A percentile compares a stretch with the other conserved stretches of the same genome.
These are phyloP conservation scores for Gyromitra esculenta DNA, from an alignment of 2,329 filamentous ascomycete genomes.

Conservation along the genomic window DNA sequence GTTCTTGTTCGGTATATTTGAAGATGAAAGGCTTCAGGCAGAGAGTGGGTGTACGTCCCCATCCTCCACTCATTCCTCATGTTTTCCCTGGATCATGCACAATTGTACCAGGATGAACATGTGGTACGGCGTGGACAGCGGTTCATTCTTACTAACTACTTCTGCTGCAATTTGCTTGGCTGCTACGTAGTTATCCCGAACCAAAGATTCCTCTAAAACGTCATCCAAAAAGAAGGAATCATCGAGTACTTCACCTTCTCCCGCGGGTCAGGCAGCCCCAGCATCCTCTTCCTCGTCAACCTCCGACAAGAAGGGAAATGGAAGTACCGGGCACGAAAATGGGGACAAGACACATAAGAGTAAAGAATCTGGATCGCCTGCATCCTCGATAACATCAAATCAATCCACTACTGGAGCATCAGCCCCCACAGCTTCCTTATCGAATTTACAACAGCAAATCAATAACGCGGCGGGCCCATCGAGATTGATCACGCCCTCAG, in stretches of 20 bases:
- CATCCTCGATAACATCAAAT: slow-evolving; percentile 42
- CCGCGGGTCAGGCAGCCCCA: slow-evolving; percentile 37
- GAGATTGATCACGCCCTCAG: slow-evolving; percentile 78
- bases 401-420: slow-evolving; percentile 35
- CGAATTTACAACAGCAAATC: slow-evolving; percentile 54
- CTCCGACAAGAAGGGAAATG: slow-evolving; percentile 50
- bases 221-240: slow-evolving; percentile 52
- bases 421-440: slow-evolving; percentile 44
- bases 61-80: slow-evolving; percentile 57
- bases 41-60: slow-evolving; percentile 80
- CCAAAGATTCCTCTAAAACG: slow-evolving; percentile 52
- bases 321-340: slow-evolving; percentile 43
- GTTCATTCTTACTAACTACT: slow-evolving; percentile 47
- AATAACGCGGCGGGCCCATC: slow-evolving; percentile 55
- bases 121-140: slow-evolving; percentile 43
- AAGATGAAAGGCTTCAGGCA: slow-evolving; percentile 98
- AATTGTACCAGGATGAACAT: slow-evolving; percentile 46
- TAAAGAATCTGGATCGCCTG: slow-evolving; percentile 43
- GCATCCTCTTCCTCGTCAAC: slow-evolving; percentile 43
- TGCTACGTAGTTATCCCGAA: slow-evolving; percentile 52
- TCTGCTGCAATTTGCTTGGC: slow-evolving; percentile 43
- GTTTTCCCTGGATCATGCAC: slow-evolving; percentile 49
- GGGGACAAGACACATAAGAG: slow-evolving; percentile 47
- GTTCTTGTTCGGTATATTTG: slow-evolving; percentile 49
- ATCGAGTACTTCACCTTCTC: slow-evolving; percentile 37